phyloP scores from a whole-genome alignment of 225 moss, liverwort and hornwort genomes.

The Polytrichum formosum region DNA sequence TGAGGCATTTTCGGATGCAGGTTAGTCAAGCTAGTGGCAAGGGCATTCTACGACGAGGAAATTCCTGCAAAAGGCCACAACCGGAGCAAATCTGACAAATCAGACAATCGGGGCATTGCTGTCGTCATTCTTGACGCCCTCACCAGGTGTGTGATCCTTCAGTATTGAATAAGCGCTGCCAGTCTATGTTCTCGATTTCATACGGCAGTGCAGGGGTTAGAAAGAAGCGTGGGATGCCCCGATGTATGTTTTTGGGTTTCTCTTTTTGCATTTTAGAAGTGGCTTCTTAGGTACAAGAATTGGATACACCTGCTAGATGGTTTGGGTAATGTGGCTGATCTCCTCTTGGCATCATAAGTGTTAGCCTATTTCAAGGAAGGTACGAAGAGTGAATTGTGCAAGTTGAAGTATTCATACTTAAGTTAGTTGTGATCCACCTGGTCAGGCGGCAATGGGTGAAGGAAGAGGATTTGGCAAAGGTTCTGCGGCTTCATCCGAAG shows the following conservation, averaged over 20 bases:
- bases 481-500: constrained; percentile 88
- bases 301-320: too few species aligned
- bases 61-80: constrained; percentile 96
- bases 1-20: constrained; percentile 25
- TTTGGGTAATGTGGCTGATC: too few species aligned
- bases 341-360: too few species aligned
- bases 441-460: constrained; percentile 97
- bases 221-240: too few species aligned
- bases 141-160: constrained; percentile 44
- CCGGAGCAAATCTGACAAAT: constrained; percentile 98
- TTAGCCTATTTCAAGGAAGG: too few species aligned
- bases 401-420: too few species aligned
- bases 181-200: not conserved
- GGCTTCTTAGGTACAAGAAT: too few species aligned
- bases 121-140: constrained; percentile 94
- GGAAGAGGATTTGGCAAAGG: constrained; percentile 93
- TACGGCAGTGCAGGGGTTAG: too few species aligned
- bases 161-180: constrained; percentile 1
- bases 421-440: not conserved
- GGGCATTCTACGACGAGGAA: constrained; percentile 99
- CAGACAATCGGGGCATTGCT: constrained; percentile 91
- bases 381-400: too few species aligned
- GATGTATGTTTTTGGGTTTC: too few species aligned
- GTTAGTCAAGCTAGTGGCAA: constrained; percentile 93
- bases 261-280: too few species aligned